These are phyloP conservation scores for Clavispora carvajalis DNA, from an alignment of 805 yeast genomes.

Conservation along the genomic window DNA sequence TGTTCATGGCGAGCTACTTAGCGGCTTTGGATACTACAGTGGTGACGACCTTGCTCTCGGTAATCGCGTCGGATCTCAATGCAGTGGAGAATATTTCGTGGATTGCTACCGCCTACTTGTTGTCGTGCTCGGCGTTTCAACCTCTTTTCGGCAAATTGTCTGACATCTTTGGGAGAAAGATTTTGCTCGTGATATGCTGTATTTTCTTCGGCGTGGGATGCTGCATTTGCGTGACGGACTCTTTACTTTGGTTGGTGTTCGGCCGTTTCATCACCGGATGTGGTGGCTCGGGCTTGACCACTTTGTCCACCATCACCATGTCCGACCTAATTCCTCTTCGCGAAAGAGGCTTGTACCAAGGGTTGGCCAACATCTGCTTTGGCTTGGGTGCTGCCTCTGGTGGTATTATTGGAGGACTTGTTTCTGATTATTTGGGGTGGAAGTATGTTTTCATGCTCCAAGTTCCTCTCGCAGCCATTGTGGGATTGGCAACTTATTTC, in stretches of 20 bases:
- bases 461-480: conserved; percentile 39
- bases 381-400: conserved; percentile 60
- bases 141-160: conserved; percentile 68
- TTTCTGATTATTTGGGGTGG: conserved; percentile 54
- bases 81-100: conserved; percentile 61
- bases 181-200: conserved; percentile 47
- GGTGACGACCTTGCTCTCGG: conserved; percentile 58
- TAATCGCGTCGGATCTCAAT: conserved; percentile 64
- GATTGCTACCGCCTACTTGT: conserved; percentile 67
- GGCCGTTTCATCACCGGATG: conserved; percentile 76
- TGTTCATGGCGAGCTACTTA: conserved; percentile 43
- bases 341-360: conserved; percentile 78
- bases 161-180: conserved; percentile 66
- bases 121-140: conserved; percentile 68
- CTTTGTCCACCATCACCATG: conserved; percentile 68
- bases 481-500: conserved; percentile 33
- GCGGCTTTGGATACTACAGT: conserved; percentile 67
- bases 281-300: conserved; percentile 87
- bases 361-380: conserved; percentile 69
- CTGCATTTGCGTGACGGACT: conserved; percentile 51
- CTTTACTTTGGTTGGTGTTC: conserved; percentile 41
- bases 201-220: conserved; percentile 52
- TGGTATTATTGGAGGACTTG: conserved; percentile 46
- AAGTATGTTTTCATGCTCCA: conserved; percentile 36
- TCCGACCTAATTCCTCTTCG: conserved; percentile 74